Conservation (phyloP, 1,284 basidiomycete genomes). For the Puccinia triticina region DNA sequence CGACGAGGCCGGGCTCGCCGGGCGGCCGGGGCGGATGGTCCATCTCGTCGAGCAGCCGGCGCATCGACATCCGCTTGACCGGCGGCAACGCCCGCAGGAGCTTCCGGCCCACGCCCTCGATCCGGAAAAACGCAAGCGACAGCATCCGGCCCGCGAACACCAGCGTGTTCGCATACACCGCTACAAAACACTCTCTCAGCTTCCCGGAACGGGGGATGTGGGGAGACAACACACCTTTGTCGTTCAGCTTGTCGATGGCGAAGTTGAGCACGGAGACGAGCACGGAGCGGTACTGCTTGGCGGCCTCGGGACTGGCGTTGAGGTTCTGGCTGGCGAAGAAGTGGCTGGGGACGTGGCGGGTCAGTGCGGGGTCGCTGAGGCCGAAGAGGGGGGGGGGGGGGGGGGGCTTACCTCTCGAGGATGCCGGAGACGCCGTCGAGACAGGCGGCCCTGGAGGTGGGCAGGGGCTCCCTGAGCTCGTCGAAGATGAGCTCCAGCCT, state of each 20-base stretch:
- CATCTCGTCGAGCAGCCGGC: constrained; percentile 58
- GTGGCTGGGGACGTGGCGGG: constrained; percentile 56
- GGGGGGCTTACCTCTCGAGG: constrained; percentile 61
- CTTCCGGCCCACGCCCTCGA: constrained; percentile 64
- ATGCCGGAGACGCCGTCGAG: constrained; percentile 63
- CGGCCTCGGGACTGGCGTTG: constrained; percentile 55
- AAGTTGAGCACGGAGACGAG: constrained; percentile 63
- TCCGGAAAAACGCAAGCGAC: constrained; percentile 65
- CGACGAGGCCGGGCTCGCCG: constrained; percentile 54
- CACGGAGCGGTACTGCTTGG: constrained; percentile 60
- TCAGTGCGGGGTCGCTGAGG: not conserved
- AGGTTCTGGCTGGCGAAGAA: constrained; percentile 61
- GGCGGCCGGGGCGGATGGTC: constrained; percentile 60
- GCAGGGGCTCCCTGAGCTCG: constrained; percentile 44
- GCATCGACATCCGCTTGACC: constrained; percentile 62
- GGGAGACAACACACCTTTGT: constrained; percentile 61
- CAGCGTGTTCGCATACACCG: constrained; percentile 65
- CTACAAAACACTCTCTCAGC: constrained; percentile 21
- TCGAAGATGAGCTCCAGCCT: constrained; percentile 47
- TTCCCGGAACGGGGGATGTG: not conserved
- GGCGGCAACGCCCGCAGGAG: constrained; percentile 63
- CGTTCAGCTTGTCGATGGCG: constrained; percentile 64
- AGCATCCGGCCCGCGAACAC: constrained; percentile 64
- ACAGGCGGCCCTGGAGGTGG: constrained; percentile 61
- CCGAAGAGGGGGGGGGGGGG: too few relatives aligned